Conservation (phyloP, 2,329 filamentous ascomycete genomes). For the Ilyonectria robusta region DNA sequence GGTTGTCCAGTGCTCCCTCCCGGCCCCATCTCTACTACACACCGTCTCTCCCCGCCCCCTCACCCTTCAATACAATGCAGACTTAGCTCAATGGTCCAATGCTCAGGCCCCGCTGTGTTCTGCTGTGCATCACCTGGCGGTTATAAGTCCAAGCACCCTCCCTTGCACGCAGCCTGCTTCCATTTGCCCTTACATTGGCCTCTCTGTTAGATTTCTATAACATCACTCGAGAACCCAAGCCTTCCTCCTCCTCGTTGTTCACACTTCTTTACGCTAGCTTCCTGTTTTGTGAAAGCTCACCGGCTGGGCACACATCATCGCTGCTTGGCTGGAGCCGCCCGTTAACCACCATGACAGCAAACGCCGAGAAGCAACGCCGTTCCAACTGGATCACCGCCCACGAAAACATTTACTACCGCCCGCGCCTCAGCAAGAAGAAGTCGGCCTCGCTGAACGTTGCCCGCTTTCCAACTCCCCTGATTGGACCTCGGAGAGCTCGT, state of each 20-base stretch:
- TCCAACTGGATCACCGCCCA: conserved; percentile 46
- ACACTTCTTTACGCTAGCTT: neutral
- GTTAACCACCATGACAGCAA: conserved; percentile 46
- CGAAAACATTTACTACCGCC: conserved; percentile 47
- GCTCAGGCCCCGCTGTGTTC: conserved; percentile 20
- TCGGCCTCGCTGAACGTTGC: conserved; percentile 34
- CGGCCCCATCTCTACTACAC: conserved; percentile 40
- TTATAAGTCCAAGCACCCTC: conserved; percentile 31
- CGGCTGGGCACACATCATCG: conserved; percentile 38
- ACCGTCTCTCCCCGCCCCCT: conserved; percentile 28
- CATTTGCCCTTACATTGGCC: conserved; percentile 6
- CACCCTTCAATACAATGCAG: conserved; percentile 29
- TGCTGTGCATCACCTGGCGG: neutral
- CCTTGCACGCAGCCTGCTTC: conserved; percentile 20
- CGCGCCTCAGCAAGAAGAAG: conserved; percentile 46
- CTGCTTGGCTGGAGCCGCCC: conserved; percentile 42
- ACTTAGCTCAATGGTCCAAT: conserved; percentile 9
- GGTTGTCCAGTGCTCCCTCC: conserved; percentile 42
- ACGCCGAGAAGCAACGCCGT: conserved; percentile 38
- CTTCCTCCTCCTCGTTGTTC: neutral
- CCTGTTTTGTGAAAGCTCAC: conserved; percentile 21
- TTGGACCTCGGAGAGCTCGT: conserved; percentile 56
- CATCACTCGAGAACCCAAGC: neutral
- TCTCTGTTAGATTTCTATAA: conserved; percentile 6
- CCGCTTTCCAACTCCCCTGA: conserved; percentile 55